Evolutionary conservation across 345 rosid species (phyloP), one percentile per base, ranked within the genome.

Genomic region (Arabis alpina): DNA sequence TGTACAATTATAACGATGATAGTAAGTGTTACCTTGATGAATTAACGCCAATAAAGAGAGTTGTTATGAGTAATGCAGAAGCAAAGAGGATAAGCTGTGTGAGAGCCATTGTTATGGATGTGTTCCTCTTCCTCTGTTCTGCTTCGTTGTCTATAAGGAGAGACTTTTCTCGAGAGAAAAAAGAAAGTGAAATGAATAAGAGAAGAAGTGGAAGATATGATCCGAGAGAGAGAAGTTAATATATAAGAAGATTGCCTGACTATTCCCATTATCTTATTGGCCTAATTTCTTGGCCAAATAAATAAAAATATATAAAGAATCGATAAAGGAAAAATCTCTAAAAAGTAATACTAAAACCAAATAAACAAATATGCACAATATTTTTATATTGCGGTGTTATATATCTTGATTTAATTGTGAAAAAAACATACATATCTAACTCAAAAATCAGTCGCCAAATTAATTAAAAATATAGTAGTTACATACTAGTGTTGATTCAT

Each of bases 81-180:
- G 76, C 73, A 63, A 62, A 68, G 68, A 79, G 53, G 69, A 62
- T 30, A 61, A 82, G 72, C 39, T 44, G 75, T 55, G 82, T 81
- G 71, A 64, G 78, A 77, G 64, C 84, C 98, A 89, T 92, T 71
- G 67, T 34, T 47, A 55, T 49, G 71, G 27, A 50, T 68, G 61
- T 67, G 34, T 28, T 54, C 23, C 43, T 73, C 36, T 73, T 51
- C 42, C 50, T 73, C 12, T 73, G 66, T 62, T 56, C 11, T 68
- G 40, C 56, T 60, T 60, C 6, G 16, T 47, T 76, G 54, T 76
- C 72, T 76, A 62, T 64, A 56, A n/a, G 11, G 51, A 55, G 71
- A 76, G 70, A 24, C 37, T 59, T 66, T 66, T 66, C 63, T 61
- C 6, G 32, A 36, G 28, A 39, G 28, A 13, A 44, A 19, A 11